Conservation (phyloP, 2,329 filamentous ascomycete genomes). For the Cladobotryum mycophilum region DNA sequence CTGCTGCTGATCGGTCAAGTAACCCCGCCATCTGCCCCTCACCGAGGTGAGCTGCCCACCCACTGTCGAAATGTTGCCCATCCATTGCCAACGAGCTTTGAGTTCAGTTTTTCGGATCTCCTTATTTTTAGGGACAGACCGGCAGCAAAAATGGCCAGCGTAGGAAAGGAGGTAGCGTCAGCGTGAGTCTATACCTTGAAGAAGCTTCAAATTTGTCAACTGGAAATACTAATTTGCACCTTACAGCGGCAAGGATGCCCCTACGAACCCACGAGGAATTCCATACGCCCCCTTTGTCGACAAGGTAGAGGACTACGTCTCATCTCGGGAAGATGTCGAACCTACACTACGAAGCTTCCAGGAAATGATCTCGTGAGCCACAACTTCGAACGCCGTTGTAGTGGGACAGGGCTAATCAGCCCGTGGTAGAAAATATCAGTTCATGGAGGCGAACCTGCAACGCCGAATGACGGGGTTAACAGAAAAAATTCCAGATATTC, state of each 20-base stretch:
- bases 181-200: slow-evolving; percentile 23
- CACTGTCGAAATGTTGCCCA: slow-evolving; percentile 23
- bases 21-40: slow-evolving; percentile 23
- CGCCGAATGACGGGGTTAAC: slow-evolving; percentile 72
- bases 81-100: slow-evolving; percentile 7
- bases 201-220: neutral
- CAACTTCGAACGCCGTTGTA: neutral
- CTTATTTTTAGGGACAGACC: slow-evolving; percentile 13
- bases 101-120: neutral
- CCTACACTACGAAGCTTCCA: slow-evolving; percentile 76
- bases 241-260: slow-evolving; percentile 37
- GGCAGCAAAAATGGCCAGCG: slow-evolving; percentile 33
- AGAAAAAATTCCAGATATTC: slow-evolving; percentile 96
- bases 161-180: slow-evolving; percentile 31
- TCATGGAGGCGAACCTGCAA: slow-evolving; percentile 95
- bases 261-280: slow-evolving; percentile 76
- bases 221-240: slow-evolving; percentile 4
- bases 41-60: slow-evolving; percentile 25
- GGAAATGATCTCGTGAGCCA: slow-evolving; percentile 80
- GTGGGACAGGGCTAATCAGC: slow-evolving; percentile 11
- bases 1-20: slow-evolving; percentile 3
- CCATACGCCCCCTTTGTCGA: slow-evolving; percentile 81
- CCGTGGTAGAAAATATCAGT: slow-evolving; percentile 83
- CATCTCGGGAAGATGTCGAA: slow-evolving; percentile 72
- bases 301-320: slow-evolving; percentile 81